Conservation (phyloP, 2,329 filamentous ascomycete species). For the Talaromyces sp. region DNA sequence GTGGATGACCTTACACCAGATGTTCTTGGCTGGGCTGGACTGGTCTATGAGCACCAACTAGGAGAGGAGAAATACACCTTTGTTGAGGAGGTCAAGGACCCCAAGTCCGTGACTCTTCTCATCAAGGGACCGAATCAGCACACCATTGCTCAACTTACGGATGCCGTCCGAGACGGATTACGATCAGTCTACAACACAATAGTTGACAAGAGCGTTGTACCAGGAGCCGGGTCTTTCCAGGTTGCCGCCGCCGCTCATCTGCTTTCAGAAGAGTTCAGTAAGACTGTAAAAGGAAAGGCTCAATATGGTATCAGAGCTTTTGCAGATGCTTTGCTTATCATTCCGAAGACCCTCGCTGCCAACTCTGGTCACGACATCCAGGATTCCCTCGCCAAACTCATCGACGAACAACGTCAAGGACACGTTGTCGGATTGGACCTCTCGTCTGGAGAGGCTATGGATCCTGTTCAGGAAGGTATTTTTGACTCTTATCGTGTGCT, state of each 20-base stretch:
- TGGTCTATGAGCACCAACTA: constrained; percentile 94
- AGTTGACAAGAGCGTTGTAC: constrained; percentile 93
- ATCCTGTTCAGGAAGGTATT: constrained; percentile 84
- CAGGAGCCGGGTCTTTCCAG: constrained; percentile 92
- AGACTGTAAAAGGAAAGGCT: constrained; percentile 94
- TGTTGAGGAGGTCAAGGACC: constrained; percentile 96
- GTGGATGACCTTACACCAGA: constrained; percentile 88
- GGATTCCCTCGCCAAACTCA: constrained; percentile 80
- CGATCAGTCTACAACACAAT: constrained; percentile 99
- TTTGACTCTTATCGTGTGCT: constrained; percentile 96
- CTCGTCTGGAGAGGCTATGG: constrained; percentile 86
- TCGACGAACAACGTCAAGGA: constrained; percentile 81
- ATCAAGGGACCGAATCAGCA: constrained; percentile 98
- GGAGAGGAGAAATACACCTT: constrained; percentile 99
- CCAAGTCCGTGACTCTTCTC: constrained; percentile 93
- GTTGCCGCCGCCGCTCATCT: constrained; percentile 86
- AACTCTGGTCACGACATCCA: constrained; percentile 97
- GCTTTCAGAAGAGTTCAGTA: constrained; percentile 78
- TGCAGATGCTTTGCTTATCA: constrained; percentile 87
- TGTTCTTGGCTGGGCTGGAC: constrained; percentile 88
- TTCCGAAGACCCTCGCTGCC: constrained; percentile 94
- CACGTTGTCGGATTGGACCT: constrained; percentile 84
- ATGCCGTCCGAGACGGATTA: constrained; percentile 90
- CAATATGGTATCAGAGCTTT: constrained; percentile 95
- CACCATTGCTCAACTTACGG: constrained; percentile 94